Evolutionary conservation across 495 filamentous ascomycete genomes (phyloP).

Genomic region (Penicillium canariense): DNA sequence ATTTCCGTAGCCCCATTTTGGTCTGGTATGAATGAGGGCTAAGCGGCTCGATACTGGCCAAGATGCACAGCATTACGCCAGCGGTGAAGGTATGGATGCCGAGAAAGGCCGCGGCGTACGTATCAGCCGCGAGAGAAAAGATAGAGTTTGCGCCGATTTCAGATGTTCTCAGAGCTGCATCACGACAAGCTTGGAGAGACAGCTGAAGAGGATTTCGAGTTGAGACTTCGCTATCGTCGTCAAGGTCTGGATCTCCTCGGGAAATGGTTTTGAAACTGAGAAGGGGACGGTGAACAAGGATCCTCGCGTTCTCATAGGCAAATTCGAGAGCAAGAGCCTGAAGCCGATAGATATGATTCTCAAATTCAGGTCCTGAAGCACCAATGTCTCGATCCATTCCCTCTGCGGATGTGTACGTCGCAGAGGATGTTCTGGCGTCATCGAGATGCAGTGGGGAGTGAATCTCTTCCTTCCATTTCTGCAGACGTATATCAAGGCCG

Average conservation of each 20-base stretch:
- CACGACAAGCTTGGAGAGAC: constrained; percentile 21
- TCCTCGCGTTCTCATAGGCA: constrained; percentile 27
- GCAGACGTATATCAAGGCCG: constrained; percentile 6
- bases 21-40: constrained; percentile 11
- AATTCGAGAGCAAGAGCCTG: constrained; percentile 29
- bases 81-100: constrained; percentile 34
- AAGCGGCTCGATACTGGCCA: constrained; percentile 28
- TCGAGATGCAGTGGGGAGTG: constrained; percentile 13
- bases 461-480: constrained; percentile 21
- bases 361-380: constrained; percentile 25
- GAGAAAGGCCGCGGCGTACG: constrained; percentile 32
- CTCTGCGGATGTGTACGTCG: constrained; percentile 16
- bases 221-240: not conserved
- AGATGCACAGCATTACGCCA: constrained; percentile 24
- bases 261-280: constrained; percentile 18
- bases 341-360: constrained; percentile 29
- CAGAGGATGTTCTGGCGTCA: not conserved
- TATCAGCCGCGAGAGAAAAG: constrained; percentile 22
- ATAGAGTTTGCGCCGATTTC: constrained; percentile 12
- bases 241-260: not conserved
- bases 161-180: constrained; percentile 28
- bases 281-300: constrained; percentile 27
- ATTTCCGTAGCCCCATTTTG: constrained; percentile 22
- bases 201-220: constrained; percentile 3
- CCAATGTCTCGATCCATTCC: constrained; percentile 30